Evolutionary conservation across 1,284 basidiomycete genomes (phyloP).

Genomic region (Omphalotus olearius): DNA sequence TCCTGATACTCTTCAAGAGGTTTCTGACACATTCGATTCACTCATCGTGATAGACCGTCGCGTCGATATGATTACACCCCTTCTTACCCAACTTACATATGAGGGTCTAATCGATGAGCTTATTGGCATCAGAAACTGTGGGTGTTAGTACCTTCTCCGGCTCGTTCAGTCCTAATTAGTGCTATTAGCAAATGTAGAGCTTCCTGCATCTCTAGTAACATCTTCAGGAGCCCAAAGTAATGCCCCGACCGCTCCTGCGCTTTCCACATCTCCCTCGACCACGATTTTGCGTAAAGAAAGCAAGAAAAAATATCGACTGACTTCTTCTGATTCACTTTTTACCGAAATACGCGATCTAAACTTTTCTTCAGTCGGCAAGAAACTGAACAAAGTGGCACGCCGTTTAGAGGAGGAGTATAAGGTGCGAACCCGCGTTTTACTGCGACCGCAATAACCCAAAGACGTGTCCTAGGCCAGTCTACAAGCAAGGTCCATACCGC

Average conservation of each 20-base stretch:
- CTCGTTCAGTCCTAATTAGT: background rate
- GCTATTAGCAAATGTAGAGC: constrained; percentile 78
- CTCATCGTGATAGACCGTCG: constrained; percentile 88
- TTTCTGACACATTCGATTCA: constrained; percentile 73
- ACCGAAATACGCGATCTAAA: constrained; percentile 87
- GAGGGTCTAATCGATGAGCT: constrained; percentile 96
- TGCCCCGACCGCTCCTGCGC: constrained; percentile 36
- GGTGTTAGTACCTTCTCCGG: constrained; percentile 21
- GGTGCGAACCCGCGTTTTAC: constrained; percentile 36
- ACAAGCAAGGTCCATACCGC: constrained; percentile 86
- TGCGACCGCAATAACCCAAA: background rate
- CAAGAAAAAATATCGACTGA: constrained; percentile 86
- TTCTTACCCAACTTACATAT: constrained; percentile 96
- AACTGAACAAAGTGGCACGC: constrained; percentile 79
- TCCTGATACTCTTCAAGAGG: constrained; percentile 35
- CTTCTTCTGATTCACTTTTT: constrained; percentile 80
- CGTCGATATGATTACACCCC: constrained; percentile 94
- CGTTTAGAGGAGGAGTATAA: constrained; percentile 91
- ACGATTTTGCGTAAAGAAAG: constrained; percentile 64
- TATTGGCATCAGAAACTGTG: constrained; percentile 86
- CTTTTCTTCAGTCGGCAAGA: constrained; percentile 88
- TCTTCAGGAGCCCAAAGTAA: constrained; percentile 35
- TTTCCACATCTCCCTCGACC: constrained; percentile 35
- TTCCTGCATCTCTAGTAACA: constrained; percentile 76
- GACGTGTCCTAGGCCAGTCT: constrained; percentile 50